Percentiles rank a stretch among this genome's conserved stretches.
Evolutionary conservation across 306 rosid genomes (phyloP).

Genomic region (Trichosanthes truncata): DNA sequence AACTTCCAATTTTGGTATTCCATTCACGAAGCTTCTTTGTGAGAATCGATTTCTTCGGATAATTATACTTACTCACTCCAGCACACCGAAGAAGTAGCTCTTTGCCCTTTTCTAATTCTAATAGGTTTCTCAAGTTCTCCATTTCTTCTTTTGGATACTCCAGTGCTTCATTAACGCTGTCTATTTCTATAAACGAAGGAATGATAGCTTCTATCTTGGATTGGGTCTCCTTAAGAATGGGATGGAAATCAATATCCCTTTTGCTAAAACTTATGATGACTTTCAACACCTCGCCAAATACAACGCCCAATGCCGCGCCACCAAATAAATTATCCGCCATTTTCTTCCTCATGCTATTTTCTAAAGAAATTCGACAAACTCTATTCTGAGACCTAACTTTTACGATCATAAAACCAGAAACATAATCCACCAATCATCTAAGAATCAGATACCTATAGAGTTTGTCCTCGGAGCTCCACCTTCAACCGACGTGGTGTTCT

Average conservation of each 20-base stretch:
- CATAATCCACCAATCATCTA: background rate
- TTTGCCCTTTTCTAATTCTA: background rate
- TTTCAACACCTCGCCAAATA: background rate
- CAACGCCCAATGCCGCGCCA: constrained; percentile 3
- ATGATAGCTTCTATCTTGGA: background rate
- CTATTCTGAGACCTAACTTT: background rate
- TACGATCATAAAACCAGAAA: background rate
- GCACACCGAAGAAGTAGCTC: background rate
- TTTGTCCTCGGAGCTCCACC: background rate
- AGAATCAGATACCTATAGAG: background rate
- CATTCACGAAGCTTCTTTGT: background rate
- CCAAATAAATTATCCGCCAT: background rate
- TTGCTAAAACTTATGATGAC: background rate
- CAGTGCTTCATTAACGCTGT: background rate
- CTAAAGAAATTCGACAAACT: background rate
- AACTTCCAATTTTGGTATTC: background rate
- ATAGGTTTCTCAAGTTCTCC: background rate
- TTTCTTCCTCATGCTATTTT: background rate
- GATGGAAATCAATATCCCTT: background rate
- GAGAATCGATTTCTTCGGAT: background rate
- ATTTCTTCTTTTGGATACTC: background rate
- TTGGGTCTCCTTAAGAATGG: background rate
- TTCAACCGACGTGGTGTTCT: background rate
- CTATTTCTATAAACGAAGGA: background rate
- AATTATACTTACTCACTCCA: background rate